Base-by-base conservation (phyloP, 768 basidiomycete genomes). In the Lentinula boryana region DNA sequence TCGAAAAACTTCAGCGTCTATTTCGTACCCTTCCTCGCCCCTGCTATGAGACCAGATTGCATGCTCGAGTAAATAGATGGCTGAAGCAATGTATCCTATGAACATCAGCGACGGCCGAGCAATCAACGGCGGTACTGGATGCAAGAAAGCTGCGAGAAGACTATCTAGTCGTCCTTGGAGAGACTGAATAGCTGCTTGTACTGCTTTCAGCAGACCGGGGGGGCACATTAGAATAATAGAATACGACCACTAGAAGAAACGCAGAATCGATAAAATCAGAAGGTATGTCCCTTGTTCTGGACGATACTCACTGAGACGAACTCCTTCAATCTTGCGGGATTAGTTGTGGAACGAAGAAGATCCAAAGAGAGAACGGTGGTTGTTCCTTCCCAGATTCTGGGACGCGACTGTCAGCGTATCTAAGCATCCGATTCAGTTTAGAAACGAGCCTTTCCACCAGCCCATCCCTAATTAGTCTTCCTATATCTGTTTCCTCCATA, bases 401-500 rank as follows among this genome's bases (percentile, higher is more conserved):
- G 32, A 51, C n/a, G 3, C 13, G n/a, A 41, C 54, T 9, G 40
- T 27, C 4, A 51, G 31, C 6, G 23, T 5, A 18, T 12, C 16
- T n/a, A 21, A 27, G 27, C 27, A 31, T 16, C 13, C 3, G 46
- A 21, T 21, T 9, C 10, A 10, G n/a, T 21, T 10, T 48, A 6
- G 21, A 5, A 15, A 66, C 71, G 12, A 63, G 80, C 80, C 85
- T 88, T 72, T 92, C 91, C 12, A 91, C 91, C 7, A 88, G 68
- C 2, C 78, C 77, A 72, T 92, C 90, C 4, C 85, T 75, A 32
- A 93, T 87, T 13, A 82, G 65, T 40, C 82, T 81, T 8, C 84
- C 87, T 52, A 92, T 83, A 1, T 82, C 84, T 60, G 83, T 89
- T 70, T 93, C 91, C 65, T 89, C 87, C 89, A 92, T 92, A 66